Evolutionary conservation across 306 rosid species (phyloP).

Genomic region (Cucumis cinereus): DNA sequence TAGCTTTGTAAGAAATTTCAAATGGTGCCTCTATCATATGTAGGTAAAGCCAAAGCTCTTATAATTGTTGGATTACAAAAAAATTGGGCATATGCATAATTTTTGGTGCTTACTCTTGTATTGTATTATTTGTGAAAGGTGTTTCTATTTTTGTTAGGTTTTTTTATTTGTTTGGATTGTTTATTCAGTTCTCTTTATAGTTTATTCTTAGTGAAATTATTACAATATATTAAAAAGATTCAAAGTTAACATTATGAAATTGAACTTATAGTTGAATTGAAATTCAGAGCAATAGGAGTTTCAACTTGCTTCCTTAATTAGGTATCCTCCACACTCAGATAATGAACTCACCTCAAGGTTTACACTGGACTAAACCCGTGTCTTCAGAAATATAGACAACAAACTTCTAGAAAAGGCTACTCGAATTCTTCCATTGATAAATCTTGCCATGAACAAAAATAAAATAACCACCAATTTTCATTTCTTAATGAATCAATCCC

Average conservation of each 20-base stretch:
- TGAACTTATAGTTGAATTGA: not conserved
- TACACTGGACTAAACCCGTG: not conserved
- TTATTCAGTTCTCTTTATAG: not conserved
- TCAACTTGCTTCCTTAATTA: not conserved
- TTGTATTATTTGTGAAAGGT: not conserved
- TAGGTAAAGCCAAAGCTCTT: not conserved
- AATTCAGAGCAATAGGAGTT: not conserved
- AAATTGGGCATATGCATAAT: not conserved
- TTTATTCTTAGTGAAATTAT: not conserved
- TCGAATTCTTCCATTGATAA: not conserved
- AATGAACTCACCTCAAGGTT: not conserved
- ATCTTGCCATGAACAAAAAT: not conserved
- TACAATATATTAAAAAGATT: not conserved
- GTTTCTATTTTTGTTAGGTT: not conserved
- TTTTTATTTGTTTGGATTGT: not conserved
- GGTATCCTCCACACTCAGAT: not conserved
- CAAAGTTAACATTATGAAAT: not conserved
- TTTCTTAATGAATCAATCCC: not conserved
- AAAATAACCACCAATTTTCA: not conserved
- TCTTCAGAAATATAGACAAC: not conserved
- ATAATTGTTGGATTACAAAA: not conserved
- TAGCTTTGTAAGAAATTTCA: not conserved
- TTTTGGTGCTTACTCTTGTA: not conserved
- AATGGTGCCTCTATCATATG: not conserved
- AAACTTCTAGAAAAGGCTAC: not conserved